These are phyloP conservation scores for Candida odintsovae DNA, from an alignment of 805 yeast genomes.

Conservation along the genomic window DNA sequence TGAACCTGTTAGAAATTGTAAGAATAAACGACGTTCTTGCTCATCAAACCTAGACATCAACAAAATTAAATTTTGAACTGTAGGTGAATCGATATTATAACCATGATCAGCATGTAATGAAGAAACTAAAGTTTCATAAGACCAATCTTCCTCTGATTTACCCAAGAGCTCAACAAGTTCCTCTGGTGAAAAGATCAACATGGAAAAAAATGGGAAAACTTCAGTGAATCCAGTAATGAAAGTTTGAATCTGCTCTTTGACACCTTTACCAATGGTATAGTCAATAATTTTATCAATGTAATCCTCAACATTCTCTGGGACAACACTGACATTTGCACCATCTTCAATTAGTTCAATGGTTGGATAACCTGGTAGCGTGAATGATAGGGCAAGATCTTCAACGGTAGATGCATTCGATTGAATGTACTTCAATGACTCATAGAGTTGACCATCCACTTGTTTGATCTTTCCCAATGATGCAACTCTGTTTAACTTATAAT, in stretches of 20 bases:
- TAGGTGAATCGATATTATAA: slow-evolving; percentile 60
- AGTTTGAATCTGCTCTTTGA: slow-evolving; percentile 54
- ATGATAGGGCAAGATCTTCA: slow-evolving; percentile 53
- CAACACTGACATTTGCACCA: slow-evolving; percentile 50
- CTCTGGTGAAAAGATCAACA: slow-evolving; percentile 64
- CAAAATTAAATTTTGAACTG: slow-evolving; percentile 55
- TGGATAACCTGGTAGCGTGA: slow-evolving; percentile 73
- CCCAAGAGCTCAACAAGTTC: slow-evolving; percentile 75
- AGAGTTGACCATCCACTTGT: slow-evolving; percentile 52
- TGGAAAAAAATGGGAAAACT: slow-evolving; percentile 73
- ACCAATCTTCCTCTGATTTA: slow-evolving; percentile 83
- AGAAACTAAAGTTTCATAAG: slow-evolving; percentile 48
- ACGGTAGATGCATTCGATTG: slow-evolving; percentile 37
- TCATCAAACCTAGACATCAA: slow-evolving; percentile 50
- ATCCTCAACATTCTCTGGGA: slow-evolving; percentile 44
- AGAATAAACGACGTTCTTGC: slow-evolving; percentile 60
- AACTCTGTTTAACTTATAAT: slow-evolving; percentile 2
- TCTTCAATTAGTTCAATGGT: slow-evolving; percentile 48
- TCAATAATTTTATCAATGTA: slow-evolving; percentile 58
- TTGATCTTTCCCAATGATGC: slow-evolving; percentile 28
- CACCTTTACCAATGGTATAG: slow-evolving; percentile 55
- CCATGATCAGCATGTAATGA: slow-evolving; percentile 88
- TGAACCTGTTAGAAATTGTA: slow-evolving; percentile 89
- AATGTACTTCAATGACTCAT: slow-evolving; percentile 51
- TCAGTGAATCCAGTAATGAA: slow-evolving; percentile 78